phyloP scores from a whole-genome alignment of 2,329 filamentous ascomycete species.

The Biscogniauxia marginata region DNA sequence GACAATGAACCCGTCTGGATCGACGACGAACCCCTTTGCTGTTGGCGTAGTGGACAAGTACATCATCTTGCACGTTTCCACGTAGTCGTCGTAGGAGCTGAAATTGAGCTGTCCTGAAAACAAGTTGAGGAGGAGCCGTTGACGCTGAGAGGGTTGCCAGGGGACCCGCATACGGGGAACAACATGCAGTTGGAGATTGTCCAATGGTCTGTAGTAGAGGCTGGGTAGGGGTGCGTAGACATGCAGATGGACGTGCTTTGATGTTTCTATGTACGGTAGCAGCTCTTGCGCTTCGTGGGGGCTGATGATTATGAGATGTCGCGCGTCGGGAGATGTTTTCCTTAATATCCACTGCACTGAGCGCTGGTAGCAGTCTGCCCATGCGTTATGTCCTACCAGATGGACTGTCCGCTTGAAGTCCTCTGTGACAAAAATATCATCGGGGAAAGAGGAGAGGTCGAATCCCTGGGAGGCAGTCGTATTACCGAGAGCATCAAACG shows the following conservation, averaged over 20 bases:
- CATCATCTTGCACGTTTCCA: slow-evolving; percentile 48
- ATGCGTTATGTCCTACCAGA: not conserved
- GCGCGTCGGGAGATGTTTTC: not conserved
- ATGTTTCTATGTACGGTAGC: slow-evolving; percentile 10
- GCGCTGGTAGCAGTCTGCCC: slow-evolving; percentile 17
- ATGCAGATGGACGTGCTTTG: slow-evolving; percentile 15
- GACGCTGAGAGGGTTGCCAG: not conserved
- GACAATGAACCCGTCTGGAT: slow-evolving; percentile 35
- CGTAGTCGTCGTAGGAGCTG: slow-evolving; percentile 52
- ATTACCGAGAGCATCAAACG: slow-evolving; percentile 42
- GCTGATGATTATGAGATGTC: slow-evolving; percentile 25
- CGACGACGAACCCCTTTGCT: slow-evolving; percentile 18
- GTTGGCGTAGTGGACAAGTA: slow-evolving; percentile 40
- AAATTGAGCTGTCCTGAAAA: slow-evolving; percentile 70
- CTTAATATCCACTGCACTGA: slow-evolving; percentile 19
- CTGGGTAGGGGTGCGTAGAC: slow-evolving; percentile 20
- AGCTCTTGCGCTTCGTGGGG: slow-evolving; percentile 25
- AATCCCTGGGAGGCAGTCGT: slow-evolving; percentile 41
- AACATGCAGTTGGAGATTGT: slow-evolving; percentile 21
- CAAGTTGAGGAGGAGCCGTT: slow-evolving; percentile 49
- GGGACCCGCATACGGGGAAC: slow-evolving; percentile 8
- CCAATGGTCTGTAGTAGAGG: slow-evolving; percentile 7
- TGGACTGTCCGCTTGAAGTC: slow-evolving; percentile 18
- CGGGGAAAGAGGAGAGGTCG: slow-evolving; percentile 37
- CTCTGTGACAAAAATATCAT: slow-evolving; percentile 11